A percentile compares a stretch with the other conserved stretches of the same genome.
These are phyloP conservation scores for Crucibulum laeve DNA, from an alignment of 768 basidiomycete species.

Conservation along the genomic window DNA sequence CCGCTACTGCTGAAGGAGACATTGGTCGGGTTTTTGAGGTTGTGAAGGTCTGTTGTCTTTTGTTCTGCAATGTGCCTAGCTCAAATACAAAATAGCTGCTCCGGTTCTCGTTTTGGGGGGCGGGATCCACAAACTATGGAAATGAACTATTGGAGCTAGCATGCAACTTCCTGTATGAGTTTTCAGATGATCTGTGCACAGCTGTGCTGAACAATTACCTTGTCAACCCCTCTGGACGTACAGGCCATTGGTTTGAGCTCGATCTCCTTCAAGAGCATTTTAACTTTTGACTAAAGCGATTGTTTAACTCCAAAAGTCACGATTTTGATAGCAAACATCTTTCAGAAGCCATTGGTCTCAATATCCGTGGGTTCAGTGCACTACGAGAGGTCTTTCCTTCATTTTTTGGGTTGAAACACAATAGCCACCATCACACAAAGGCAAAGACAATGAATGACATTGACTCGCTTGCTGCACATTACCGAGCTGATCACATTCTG, in stretches of 20 bases:
- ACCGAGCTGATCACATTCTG: background rate
- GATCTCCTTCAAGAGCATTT: conserved; percentile 15
- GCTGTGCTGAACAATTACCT: conserved; percentile 13
- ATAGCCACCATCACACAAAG: background rate
- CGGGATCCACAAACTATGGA: conserved; percentile 12
- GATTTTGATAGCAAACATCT: conserved; percentile 1
- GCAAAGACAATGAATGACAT: background rate
- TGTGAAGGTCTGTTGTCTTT: too few relatives aligned
- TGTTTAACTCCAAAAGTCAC: conserved; percentile 4
- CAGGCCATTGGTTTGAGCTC: conserved; percentile 7
- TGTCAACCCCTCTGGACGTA: conserved; percentile 9
- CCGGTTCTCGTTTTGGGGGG: conserved; percentile 12
- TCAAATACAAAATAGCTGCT: too few relatives aligned
- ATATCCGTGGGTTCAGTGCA: too few relatives aligned
- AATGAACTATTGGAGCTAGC: conserved; percentile 15
- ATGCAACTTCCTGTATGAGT: conserved; percentile 12
- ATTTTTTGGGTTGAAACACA: background rate
- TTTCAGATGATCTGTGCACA: conserved; percentile 1
- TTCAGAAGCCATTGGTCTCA: too few relatives aligned
- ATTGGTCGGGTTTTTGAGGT: too few relatives aligned
- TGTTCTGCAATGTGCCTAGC: too few relatives aligned
- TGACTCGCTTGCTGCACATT: background rate
- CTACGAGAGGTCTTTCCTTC: too few relatives aligned
- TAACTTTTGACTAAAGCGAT: conserved; percentile 11
- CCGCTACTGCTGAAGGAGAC: too few relatives aligned